Percentiles rank a stretch among this genome's conserved stretches.
These are phyloP conservation scores for Colletotrichum incanum DNA, from an alignment of 2,329 filamentous ascomycete species.

Conservation along the genomic window DNA sequence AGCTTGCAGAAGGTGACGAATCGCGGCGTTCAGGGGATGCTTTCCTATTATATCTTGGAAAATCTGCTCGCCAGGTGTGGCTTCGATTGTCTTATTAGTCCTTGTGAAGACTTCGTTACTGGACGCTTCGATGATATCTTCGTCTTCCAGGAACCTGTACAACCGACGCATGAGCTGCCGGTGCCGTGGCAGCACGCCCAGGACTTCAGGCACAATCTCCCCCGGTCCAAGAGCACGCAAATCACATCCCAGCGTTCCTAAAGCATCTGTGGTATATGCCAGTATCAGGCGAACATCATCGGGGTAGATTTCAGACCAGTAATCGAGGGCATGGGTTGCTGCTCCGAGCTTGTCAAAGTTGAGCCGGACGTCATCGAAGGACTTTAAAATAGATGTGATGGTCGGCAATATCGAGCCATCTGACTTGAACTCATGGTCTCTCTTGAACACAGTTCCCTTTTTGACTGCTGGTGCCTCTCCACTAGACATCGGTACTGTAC, in stretches of 20 bases:
- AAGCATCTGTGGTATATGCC: slow-evolving; percentile 53
- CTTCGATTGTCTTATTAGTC: slow-evolving; percentile 28
- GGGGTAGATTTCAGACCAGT: slow-evolving; percentile 49
- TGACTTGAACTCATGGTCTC: not conserved
- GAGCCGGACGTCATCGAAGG: slow-evolving; percentile 3
- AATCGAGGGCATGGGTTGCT: slow-evolving; percentile 39
- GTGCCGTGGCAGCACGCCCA: slow-evolving; percentile 46
- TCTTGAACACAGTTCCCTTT: no score
- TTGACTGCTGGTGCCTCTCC: no score
- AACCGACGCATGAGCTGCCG: slow-evolving; percentile 48
- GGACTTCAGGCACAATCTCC: slow-evolving; percentile 44
- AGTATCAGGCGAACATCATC: slow-evolving; percentile 50
- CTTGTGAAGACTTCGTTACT: slow-evolving; percentile 32
- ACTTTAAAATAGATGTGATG: not conserved
- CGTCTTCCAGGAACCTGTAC: slow-evolving; percentile 49
- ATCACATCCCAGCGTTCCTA: slow-evolving; percentile 49
- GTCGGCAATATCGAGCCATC: not conserved
- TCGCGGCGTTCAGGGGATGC: slow-evolving; percentile 52
- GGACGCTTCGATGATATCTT: not conserved
- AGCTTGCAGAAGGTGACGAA: slow-evolving; percentile 51
- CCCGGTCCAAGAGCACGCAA: slow-evolving; percentile 45
- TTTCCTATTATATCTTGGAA: slow-evolving; percentile 47
- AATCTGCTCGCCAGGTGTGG: slow-evolving; percentile 44
- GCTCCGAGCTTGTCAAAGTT: slow-evolving; percentile 25
- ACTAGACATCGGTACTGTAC: no score